phyloP scores from a whole-genome alignment of 305 asterid species.

The Euphrasia arctica region DNA sequence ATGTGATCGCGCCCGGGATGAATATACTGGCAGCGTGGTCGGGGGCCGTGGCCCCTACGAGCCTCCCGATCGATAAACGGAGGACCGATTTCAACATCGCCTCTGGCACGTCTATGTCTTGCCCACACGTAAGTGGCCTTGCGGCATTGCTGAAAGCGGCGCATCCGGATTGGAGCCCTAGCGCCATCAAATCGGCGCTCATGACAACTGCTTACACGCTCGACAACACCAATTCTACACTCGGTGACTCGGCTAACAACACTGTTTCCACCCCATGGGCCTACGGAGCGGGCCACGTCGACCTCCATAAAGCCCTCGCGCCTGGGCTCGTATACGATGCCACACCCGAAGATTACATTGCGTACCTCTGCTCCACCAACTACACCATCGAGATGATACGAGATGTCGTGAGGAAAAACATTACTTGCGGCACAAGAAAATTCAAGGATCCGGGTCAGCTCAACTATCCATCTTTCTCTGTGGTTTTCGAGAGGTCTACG shows the following conservation, averaged over 20 bases:
- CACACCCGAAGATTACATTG: constrained; percentile 37
- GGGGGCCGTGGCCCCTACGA: constrained; percentile 45
- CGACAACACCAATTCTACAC: constrained; percentile 62
- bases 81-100: constrained; percentile 49
- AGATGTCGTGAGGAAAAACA: constrained; percentile 42
- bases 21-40: constrained; percentile 75
- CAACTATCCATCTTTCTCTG: constrained; percentile 86
- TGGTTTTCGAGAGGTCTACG: constrained; percentile 44
- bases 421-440: constrained; percentile 48
- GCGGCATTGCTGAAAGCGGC: too few species aligned
- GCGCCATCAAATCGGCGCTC: constrained; percentile 16
- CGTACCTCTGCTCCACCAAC: constrained; percentile 77
- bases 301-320: constrained; percentile 71
- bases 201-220: constrained; percentile 70
- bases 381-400: constrained; percentile 42
- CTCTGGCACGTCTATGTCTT: constrained; percentile 66
- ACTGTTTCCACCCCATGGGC: constrained; percentile 63
- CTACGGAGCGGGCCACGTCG: constrained; percentile 81
- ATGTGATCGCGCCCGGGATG: constrained; percentile 48
- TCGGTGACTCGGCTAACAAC: constrained; percentile 61
- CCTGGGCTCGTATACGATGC: constrained; percentile 80
- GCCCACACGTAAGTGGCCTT: too few species aligned
- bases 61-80: constrained; percentile 43
- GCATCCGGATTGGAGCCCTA: too few species aligned
- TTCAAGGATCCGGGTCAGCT: constrained; percentile 66